A percentile compares a stretch with the other conserved stretches of the same genome.
These are phyloP conservation scores for Aspergillus japonicus DNA, from an alignment of 2,329 filamentous ascomycete species.

Conservation along the genomic window DNA sequence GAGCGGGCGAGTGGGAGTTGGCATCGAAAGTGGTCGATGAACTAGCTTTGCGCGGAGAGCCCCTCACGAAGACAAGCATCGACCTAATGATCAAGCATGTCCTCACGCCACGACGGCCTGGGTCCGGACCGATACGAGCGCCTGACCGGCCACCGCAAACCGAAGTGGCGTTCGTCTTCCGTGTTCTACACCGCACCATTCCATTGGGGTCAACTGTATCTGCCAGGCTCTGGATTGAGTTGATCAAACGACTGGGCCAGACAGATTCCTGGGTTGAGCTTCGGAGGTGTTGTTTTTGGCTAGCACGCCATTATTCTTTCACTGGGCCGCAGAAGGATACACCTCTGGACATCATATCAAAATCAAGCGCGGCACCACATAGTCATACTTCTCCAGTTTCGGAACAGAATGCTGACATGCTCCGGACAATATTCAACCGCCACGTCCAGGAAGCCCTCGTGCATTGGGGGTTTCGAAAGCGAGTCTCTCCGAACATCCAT, in stretches of 20 bases:
- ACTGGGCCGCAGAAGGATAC: conserved; percentile 12
- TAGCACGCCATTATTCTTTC: conserved; percentile 45
- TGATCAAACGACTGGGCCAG: conserved; percentile 62
- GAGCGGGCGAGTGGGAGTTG: conserved; percentile 30
- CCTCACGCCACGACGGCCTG: conserved; percentile 31
- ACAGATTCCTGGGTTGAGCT: conserved; percentile 52
- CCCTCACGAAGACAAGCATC: conserved; percentile 47
- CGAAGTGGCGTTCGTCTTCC: conserved; percentile 46
- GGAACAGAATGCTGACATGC: conserved; percentile 24
- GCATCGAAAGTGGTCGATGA: conserved; percentile 44
- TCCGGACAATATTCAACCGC: conserved; percentile 44
- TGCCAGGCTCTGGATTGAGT: conserved; percentile 54
- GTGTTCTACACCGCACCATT: conserved; percentile 50
- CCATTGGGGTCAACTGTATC: conserved; percentile 45
- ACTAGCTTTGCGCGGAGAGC: conserved; percentile 49
- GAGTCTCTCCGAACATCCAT: conserved; percentile 23
- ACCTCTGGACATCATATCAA: conserved; percentile 10
- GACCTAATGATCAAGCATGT: conserved; percentile 41
- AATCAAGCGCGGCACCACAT: conserved; percentile 1
- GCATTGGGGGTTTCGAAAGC: conserved; percentile 49
- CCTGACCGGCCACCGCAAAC: conserved; percentile 33
- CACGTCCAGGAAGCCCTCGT: conserved; percentile 50
- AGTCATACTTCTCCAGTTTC: background rate
- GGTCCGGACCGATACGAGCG: conserved; percentile 25
- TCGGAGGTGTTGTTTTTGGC: conserved; percentile 52